Conservation (phyloP, 2,329 filamentous ascomycete genomes). For the Microcyclospora tardicrescens region DNA sequence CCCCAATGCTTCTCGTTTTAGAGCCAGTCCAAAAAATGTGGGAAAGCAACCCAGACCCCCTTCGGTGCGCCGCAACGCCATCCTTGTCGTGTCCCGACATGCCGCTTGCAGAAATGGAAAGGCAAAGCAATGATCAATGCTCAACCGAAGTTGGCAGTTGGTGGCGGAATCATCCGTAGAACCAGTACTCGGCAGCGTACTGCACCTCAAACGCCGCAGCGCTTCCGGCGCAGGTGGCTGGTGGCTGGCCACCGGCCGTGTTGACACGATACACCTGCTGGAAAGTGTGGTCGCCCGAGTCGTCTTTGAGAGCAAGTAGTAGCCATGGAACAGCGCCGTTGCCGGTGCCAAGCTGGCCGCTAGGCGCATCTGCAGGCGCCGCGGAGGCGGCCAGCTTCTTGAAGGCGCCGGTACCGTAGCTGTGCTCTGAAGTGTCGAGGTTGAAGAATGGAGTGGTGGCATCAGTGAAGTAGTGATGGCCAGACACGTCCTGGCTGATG, state of each 20-base stretch:
- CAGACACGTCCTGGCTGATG: constrained; percentile 51
- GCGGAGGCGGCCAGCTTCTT: constrained; percentile 47
- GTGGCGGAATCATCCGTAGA: too few species aligned
- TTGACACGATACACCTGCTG: constrained; percentile 71
- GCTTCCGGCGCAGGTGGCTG: constrained; percentile 57
- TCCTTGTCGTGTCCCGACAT: neutral
- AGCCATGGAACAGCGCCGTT: constrained; percentile 70
- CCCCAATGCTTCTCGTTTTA: too few species aligned
- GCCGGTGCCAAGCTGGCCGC: constrained; percentile 45
- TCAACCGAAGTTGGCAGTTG: too few species aligned
- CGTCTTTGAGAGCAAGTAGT: constrained; percentile 45
- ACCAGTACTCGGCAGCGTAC: constrained; percentile 74
- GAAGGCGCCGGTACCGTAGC: constrained; percentile 48
- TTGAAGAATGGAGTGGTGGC: constrained; percentile 66
- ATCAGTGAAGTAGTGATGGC: constrained; percentile 70
- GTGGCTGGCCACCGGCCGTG: constrained; percentile 69
- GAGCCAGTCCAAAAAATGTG: too few species aligned
- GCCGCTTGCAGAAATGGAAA: neutral
- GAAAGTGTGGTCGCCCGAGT: constrained; percentile 44
- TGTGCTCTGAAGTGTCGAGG: constrained; percentile 44
- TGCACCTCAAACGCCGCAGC: constrained; percentile 54
- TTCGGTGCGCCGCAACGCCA: neutral
- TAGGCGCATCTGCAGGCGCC: constrained; percentile 50
- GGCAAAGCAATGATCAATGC: too few species aligned
- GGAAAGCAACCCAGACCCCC: neutral